phyloP scores from a whole-genome alignment of 2,329 filamentous ascomycete species.

The Nakataea oryzae region DNA sequence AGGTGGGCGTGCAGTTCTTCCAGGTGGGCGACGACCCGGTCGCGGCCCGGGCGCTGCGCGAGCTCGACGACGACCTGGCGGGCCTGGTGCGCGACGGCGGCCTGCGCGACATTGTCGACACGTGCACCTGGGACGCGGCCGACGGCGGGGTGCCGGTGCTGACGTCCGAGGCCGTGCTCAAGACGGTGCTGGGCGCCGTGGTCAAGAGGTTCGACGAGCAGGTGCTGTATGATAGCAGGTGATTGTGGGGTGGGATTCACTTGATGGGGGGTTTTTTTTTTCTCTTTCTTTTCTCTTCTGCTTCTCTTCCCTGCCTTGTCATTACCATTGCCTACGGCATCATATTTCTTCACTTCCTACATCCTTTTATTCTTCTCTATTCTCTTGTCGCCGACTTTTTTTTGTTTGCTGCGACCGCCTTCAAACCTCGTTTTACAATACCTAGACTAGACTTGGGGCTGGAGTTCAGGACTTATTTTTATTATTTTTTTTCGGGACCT shows the following conservation, averaged over 20 bases:
- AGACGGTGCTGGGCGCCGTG: slow-evolving; percentile 71
- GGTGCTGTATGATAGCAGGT: neutral
- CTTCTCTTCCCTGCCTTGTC: neutral
- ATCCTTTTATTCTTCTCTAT: too few relatives aligned
- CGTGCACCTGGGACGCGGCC: slow-evolving; percentile 59
- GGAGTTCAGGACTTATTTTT: too few relatives aligned
- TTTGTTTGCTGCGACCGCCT: too few relatives aligned
- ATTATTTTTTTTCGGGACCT: too few relatives aligned
- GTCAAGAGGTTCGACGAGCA: slow-evolving; percentile 48
- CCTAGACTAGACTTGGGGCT: too few relatives aligned
- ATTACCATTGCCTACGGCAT: neutral
- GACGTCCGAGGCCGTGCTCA: slow-evolving; percentile 63
- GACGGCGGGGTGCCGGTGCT: slow-evolving; percentile 34
- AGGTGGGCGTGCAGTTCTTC: slow-evolving; percentile 92
- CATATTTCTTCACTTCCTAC: neutral
- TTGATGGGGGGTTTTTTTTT: neutral
- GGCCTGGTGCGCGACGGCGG: slow-evolving; percentile 38
- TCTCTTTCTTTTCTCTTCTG: neutral
- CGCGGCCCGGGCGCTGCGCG: slow-evolving; percentile 54
- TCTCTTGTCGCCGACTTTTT: too few relatives aligned
- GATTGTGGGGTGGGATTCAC: neutral
- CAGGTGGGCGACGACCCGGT: slow-evolving; percentile 69
- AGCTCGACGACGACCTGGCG: slow-evolving; percentile 65
- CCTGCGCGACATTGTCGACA: slow-evolving; percentile 85
- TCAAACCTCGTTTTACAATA: too few relatives aligned